phyloP scores from a whole-genome alignment of 1,284 basidiomycete species.

The Trametes hirsuta region DNA sequence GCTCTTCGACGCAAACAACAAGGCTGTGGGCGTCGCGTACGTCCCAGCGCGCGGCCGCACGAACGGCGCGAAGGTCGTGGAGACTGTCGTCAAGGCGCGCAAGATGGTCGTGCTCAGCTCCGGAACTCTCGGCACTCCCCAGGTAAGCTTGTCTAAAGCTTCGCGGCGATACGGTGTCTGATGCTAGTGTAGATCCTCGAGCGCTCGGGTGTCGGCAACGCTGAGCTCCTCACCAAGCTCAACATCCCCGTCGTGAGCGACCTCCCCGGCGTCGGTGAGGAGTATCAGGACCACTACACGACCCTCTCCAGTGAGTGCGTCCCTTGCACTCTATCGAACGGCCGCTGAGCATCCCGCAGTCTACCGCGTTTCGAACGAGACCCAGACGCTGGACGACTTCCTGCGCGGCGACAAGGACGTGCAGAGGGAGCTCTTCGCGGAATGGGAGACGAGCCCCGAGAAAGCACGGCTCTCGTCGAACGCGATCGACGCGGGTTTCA shows the following conservation, averaged over 20 bases:
- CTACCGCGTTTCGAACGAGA: conserved; percentile 70
- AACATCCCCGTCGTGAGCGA: conserved; percentile 68
- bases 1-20: conserved; percentile 70
- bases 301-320: conserved; percentile 56
- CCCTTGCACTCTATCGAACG: background rate
- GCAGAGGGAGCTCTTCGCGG: conserved; percentile 61
- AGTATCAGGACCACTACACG: conserved; percentile 78
- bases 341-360: conserved; percentile 42
- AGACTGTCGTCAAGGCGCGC: conserved; percentile 66
- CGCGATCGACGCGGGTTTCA: conserved; percentile 74
- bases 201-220: conserved; percentile 68
- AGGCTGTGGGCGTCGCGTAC: conserved; percentile 72
- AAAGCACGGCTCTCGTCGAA: conserved; percentile 71
- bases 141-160: conserved; percentile 25
- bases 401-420: conserved; percentile 64
- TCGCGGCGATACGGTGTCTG: no score
- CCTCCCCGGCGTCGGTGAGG: conserved; percentile 70
- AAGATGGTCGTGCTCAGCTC: conserved; percentile 68
- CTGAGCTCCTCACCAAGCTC: conserved; percentile 55
- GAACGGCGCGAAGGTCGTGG: conserved; percentile 52
- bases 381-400: conserved; percentile 66
- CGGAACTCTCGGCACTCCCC: conserved; percentile 71
- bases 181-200: conserved; percentile 56
- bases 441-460: conserved; percentile 72
- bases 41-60: conserved; percentile 65